A percentile compares a stretch with the other conserved stretches of the same genome.
Evolutionary conservation across 1,284 basidiomycete species (phyloP).

Genomic region (Meira miltonrushii): DNA sequence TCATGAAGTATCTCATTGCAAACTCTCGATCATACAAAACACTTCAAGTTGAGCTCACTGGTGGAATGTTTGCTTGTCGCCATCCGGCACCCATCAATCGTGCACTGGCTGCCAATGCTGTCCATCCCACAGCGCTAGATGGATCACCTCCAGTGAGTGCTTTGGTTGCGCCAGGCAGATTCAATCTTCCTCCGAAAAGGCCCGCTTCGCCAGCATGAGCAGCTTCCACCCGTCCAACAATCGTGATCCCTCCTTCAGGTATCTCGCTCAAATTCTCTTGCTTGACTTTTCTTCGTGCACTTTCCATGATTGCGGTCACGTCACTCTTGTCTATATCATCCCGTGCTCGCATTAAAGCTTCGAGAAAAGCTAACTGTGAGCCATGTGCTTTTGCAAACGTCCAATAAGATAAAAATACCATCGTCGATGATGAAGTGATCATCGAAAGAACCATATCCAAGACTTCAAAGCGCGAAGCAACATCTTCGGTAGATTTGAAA

Average conservation of each 20-base stretch:
- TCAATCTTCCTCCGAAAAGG: not conserved
- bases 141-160: not conserved
- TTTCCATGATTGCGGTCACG: conserved; percentile 90
- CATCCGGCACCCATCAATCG: conserved; percentile 4
- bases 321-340: conserved; percentile 83
- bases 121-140: not conserved
- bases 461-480: conserved; percentile 78
- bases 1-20: too few species aligned
- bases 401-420: conserved; percentile 87
- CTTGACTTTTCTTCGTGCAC: conserved; percentile 78
- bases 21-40: too few species aligned
- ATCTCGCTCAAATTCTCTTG: conserved; percentile 44
- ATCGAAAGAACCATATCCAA: conserved; percentile 70
- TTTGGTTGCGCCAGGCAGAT: not conserved
- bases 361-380: conserved; percentile 84
- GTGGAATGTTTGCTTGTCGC: conserved; percentile 55
- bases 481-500: conserved; percentile 72
- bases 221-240: conserved; percentile 36
- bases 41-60: too few species aligned
- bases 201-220: not conserved
- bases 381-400: conserved; percentile 93
- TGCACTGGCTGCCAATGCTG: conserved; percentile 8
- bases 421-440: conserved; percentile 80
- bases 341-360: conserved; percentile 79
- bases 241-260: conserved; percentile 37